phyloP scores from a whole-genome alignment of 169 alveolate species.

The Eimeria necatrix region DNA sequence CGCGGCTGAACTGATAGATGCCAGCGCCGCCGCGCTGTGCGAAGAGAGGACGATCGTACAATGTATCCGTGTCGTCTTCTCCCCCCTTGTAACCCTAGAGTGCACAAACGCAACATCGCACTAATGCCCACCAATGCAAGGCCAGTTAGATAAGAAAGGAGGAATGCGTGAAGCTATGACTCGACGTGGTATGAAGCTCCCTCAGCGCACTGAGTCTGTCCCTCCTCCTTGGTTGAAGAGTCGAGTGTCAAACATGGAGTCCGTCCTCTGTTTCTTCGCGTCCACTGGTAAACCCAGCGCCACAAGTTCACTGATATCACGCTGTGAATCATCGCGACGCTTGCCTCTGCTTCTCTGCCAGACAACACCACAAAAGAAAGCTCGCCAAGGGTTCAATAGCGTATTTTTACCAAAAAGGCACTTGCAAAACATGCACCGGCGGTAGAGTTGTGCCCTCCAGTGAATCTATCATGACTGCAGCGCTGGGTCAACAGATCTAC shows the following conservation, averaged over 20 bases:
- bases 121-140: background rate
- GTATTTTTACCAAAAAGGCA: no score
- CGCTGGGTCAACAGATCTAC: no score
- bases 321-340: slow-evolving; percentile 92
- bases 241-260: slow-evolving; percentile 91
- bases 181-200: background rate
- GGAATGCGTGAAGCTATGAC: no score
- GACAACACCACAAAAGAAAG: background rate
- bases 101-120: background rate
- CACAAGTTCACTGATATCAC: slow-evolving; percentile 96
- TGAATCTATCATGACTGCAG: no score
- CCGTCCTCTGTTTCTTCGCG: slow-evolving; percentile 73
- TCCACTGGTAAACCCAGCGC: slow-evolving; percentile 93
- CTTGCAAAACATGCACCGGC: no score
- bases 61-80: slow-evolving; percentile 93
- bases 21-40: slow-evolving; percentile 89
- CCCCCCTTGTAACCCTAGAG: slow-evolving; percentile 91
- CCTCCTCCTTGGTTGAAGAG: slow-evolving; percentile 94
- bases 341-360: slow-evolving; percentile 90
- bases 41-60: slow-evolving; percentile 95
- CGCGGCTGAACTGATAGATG: slow-evolving; percentile 86
- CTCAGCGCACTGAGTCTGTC: slow-evolving; percentile 86
- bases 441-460: no score
- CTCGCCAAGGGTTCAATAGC: no score
- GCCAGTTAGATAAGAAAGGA: no score